Base-by-base conservation (phyloP, 2,329 filamentous ascomycete species). In the Metarhizium robertsii region DNA sequence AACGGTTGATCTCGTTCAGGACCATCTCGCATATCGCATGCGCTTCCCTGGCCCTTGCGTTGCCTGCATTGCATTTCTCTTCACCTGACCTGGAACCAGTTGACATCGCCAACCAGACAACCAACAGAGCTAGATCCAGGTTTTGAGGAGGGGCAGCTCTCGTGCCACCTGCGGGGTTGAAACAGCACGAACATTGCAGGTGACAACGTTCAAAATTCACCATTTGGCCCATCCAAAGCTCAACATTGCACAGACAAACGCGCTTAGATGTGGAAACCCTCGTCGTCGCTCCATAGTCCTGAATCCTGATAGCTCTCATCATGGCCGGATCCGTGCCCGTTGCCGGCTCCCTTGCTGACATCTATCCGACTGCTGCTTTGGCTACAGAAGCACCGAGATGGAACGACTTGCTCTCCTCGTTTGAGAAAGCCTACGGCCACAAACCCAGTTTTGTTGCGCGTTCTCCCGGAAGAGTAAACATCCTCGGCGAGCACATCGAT, bases 401-500 rank as follows among this genome's bases (percentile, higher is more conserved):
- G 88, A 81, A 86, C 64, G 77, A 74, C 47, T 79, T 97, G 47
- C 75, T 92, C 46, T 74, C 80, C 53, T 79, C 79, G 61, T 97
- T 97, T 73, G 76, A 85, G 61, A 72, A 79, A 56, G 75, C 74
- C 46, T 95, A 92, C 72, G 85, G 84, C 62, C 79, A 83, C 53
- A 74, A 79, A 16, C 85, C 92, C 43, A 80, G 88, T 57, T 96
- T 96, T 65, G 84, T 97, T 20, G 83, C 92, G 10, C 86, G 94
- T 60, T 96, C 92, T 55, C 94, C 94, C 1, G 94, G 94, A 58
- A 84, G 94, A 62, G 94, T 99, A 62, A 97, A 97, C 75, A 94
- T 99, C 67, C 96, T 99, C 68, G 94, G 94, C 71, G 94, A 99
- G 79, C 94, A 99, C 75, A 96, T 99, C 66, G 94, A 99, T 76